These are phyloP conservation scores for Rhododendron griersonianum DNA, from an alignment of 148 eudicot species.

Conservation along the genomic window DNA sequence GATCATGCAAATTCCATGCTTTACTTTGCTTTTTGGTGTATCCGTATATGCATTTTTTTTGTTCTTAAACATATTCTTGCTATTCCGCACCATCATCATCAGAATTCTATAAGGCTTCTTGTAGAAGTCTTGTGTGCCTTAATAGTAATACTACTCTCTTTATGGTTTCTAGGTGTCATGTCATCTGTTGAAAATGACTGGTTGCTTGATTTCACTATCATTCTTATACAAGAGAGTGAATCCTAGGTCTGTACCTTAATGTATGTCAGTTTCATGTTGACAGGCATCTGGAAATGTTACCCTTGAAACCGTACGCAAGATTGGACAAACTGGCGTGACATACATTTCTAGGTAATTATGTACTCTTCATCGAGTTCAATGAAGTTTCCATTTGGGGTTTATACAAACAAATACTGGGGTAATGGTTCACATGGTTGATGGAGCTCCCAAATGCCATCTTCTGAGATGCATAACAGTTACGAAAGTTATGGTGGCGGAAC, in stretches of 20 bases:
- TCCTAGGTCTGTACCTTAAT: background rate
- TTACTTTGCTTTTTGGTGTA: background rate
- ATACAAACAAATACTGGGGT: background rate
- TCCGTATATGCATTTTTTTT: background rate
- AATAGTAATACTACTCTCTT: background rate
- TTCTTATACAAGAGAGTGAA: background rate
- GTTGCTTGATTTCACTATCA: background rate
- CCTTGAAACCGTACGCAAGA: conserved; percentile 72
- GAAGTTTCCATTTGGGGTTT: background rate
- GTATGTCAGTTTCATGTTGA: conserved; percentile 8
- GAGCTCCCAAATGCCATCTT: conserved; percentile 2
- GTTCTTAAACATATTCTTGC: background rate
- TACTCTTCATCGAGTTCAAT: background rate
- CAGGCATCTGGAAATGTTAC: conserved; percentile 99
- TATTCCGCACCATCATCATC: background rate
- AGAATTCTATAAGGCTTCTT: background rate
- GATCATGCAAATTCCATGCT: background rate
- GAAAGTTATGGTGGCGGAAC: background rate
- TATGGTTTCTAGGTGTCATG: background rate
- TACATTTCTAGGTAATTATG: conserved; percentile 72
- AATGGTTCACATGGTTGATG: background rate
- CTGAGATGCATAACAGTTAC: background rate
- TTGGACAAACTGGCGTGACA: conserved; percentile 88
- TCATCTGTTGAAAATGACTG: background rate
- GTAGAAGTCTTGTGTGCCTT: background rate